Base-by-base conservation (phyloP, 2,329 filamentous ascomycete genomes). In the Aspergillus sergii region DNA sequence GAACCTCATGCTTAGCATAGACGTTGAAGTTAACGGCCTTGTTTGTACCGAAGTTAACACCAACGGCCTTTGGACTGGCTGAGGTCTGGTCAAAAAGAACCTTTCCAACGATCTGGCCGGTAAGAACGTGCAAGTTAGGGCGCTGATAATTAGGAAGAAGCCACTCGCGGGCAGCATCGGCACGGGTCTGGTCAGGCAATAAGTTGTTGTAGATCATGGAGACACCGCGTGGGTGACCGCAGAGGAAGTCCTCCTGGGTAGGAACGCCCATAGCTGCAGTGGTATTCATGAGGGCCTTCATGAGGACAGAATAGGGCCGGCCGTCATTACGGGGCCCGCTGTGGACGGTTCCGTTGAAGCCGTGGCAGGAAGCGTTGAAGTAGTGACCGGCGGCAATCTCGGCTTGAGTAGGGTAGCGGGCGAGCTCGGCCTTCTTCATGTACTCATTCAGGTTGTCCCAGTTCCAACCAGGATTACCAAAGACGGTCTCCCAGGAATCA, bases 401-500 rank as follows among this genome's bases (percentile, higher is more conserved):
- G 10, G 46, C 55, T 8, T 62, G 53, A 21, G 48, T 72, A 1
- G 73, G 73, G 14, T 51, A 23, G 34, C 71, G 71, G 8, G 60
- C 30, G 3, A 16, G 14, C 56, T 75, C 73, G 3, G 61, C 73
- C 73, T 83, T 82, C 46, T 77, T 74, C 70, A 85, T 85, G 63
- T 85, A 85, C 0, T 78, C 78, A 3, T 82, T 61, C 4, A 86
- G 66, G 41, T 70, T 75, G 1, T 78, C 72, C 80, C 81, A 85
- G 39, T 75, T 77, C 79, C 80, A 84, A 1, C 78, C 82, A 1
- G 76, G 64, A 45, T 79, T 82, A 0, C 81, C 83, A 4, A 85
- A 73, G 8, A 75, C 73, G 26, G 73, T 61, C 51, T 72, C 69
- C 71, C 71, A 72, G 8, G 70, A 71, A 51, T 73, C 69, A 21